Percentiles rank a stretch among this genome's conserved stretches.
Conservation (phyloP, 2,329 filamentous ascomycete species). For the Cryphonectria carpinicola region DNA sequence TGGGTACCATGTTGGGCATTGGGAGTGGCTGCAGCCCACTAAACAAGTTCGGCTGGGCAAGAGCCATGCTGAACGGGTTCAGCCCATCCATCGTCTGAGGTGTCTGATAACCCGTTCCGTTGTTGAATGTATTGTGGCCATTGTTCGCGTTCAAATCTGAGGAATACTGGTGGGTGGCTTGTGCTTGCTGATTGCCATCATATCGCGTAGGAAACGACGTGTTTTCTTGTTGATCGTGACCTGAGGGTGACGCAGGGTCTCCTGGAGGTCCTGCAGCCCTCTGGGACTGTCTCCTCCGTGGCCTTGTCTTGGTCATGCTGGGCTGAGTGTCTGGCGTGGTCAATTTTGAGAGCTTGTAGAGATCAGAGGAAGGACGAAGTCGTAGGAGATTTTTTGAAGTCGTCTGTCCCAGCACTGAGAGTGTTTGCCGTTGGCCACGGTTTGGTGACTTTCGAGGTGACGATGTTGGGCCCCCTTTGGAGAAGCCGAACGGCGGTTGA, state of each 20-base stretch:
- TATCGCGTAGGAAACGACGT: background rate
- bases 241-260: background rate
- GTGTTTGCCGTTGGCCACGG: background rate
- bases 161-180: background rate
- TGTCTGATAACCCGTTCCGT: background rate
- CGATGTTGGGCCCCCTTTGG: background rate
- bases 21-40: conserved; percentile 7
- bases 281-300: background rate
- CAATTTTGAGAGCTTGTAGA: background rate
- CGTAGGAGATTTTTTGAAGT: background rate
- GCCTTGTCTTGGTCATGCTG: conserved; percentile 3
- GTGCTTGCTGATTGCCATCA: background rate
- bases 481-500: background rate
- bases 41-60: conserved; percentile 8
- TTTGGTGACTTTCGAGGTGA: background rate
- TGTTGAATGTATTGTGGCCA: background rate
- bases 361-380: background rate
- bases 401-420: too few relatives aligned
- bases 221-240: background rate
- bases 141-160: background rate
- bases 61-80: conserved; percentile 9
- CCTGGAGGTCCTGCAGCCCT: background rate
- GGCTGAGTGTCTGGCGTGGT: background rate
- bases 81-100: background rate
- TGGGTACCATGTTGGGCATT: background rate